A percentile compares a stretch with the other conserved stretches of the same genome.
Evolutionary conservation across 2,329 filamentous ascomycete genomes (phyloP).

Genomic region (Lecanicillium sp.): DNA sequence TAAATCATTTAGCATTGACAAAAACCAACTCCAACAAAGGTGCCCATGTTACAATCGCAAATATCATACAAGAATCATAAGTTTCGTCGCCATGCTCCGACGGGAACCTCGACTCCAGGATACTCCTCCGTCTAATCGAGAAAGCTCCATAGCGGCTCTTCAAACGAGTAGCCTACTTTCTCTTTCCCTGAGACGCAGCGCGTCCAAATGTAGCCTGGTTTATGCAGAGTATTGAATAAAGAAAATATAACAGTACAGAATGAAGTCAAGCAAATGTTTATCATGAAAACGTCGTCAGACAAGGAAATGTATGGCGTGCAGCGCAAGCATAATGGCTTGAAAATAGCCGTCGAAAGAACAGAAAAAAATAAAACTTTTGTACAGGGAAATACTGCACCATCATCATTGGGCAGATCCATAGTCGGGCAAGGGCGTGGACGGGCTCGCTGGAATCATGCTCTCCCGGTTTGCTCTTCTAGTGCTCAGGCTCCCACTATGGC

Average conservation of each 20-base stretch:
- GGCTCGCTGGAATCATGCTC: slow-evolving; percentile 21
- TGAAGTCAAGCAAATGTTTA: neutral
- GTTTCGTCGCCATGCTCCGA: no score
- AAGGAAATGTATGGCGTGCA: neutral
- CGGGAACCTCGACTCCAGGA: no score
- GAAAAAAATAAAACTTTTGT: neutral
- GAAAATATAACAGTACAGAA: slow-evolving; percentile 1
- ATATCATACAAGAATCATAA: no score
- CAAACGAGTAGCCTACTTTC: no score
- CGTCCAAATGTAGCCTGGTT: no score
- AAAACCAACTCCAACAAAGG: no score
- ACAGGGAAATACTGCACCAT: neutral
- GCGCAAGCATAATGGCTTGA: neutral
- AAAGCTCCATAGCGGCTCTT: no score
- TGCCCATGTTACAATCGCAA: no score
- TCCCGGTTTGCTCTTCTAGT: slow-evolving; percentile 33
- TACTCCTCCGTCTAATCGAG: no score
- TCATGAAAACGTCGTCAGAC: neutral
- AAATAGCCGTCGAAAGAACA: neutral
- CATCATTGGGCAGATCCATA: neutral
- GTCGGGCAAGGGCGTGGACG: neutral
- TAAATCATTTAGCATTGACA: no score
- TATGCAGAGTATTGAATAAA: neutral
- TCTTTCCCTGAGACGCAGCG: no score
- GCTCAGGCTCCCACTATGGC: slow-evolving; percentile 37